These are phyloP conservation scores for Jamesozyma gamospora DNA, from an alignment of 805 yeast species.

Conservation along the genomic window DNA sequence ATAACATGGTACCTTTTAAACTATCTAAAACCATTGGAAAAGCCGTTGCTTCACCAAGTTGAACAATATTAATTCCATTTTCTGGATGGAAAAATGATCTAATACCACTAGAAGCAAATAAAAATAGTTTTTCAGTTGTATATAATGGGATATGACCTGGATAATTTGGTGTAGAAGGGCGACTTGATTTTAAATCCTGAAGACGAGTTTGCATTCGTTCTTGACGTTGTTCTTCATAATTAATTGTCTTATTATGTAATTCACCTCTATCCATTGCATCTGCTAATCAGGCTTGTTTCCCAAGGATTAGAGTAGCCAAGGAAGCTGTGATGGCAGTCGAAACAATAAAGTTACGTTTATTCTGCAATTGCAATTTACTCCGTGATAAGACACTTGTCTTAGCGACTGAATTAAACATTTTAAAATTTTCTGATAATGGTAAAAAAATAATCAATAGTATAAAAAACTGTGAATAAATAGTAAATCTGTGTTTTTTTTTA, in stretches of 20 bases:
- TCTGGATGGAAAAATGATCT: constrained; percentile 75
- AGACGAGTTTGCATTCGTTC: constrained; percentile 24
- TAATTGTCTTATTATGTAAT: constrained; percentile 22
- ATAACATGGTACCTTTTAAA: constrained; percentile 64
- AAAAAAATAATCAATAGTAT: too few species aligned
- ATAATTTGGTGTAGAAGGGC: constrained; percentile 35
- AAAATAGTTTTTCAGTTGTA: constrained; percentile 46
- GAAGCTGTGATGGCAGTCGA: constrained; percentile 10
- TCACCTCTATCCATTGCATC: constrained; percentile 40
- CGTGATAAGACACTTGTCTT: background rate
- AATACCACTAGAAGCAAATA: constrained; percentile 64
- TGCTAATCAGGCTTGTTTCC: constrained; percentile 45
- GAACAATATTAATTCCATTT: constrained; percentile 63
- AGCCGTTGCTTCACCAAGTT: constrained; percentile 86
- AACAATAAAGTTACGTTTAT: constrained; percentile 1
- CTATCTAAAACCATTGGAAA: constrained; percentile 52
- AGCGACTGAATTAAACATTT: background rate
- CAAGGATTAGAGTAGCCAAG: constrained; percentile 20
- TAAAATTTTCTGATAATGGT: too few species aligned
- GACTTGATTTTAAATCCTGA: constrained; percentile 14
- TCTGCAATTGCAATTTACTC: background rate
- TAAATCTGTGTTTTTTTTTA: too few species aligned
- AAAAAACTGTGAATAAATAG: too few species aligned
- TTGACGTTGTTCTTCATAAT: constrained; percentile 31
- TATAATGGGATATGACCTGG: constrained; percentile 75